Evolutionary conservation across 1,284 basidiomycete genomes (phyloP).

Genomic region (Ceratobasidium papillatum): DNA sequence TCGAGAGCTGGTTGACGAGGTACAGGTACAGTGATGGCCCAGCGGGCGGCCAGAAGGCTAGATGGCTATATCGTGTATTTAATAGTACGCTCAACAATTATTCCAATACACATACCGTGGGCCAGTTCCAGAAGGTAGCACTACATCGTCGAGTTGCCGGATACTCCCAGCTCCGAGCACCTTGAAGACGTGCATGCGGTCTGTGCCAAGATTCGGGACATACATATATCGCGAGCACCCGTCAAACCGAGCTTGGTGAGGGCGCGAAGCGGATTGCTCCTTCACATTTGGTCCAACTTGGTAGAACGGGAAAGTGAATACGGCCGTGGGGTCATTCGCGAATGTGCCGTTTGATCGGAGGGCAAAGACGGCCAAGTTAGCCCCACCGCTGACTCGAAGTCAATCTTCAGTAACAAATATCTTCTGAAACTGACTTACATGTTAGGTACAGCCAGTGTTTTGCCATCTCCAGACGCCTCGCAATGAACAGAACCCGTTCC

Average conservation of each 20-base stretch:
- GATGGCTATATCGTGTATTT: background rate
- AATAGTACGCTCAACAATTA: background rate
- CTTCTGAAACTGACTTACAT: background rate
- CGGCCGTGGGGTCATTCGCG: background rate
- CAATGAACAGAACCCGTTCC: slow-evolving; percentile 38
- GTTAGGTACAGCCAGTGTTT: slow-evolving; percentile 28
- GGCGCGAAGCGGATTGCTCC: slow-evolving; percentile 24
- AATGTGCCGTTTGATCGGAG: slow-evolving; percentile 1
- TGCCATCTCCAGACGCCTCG: slow-evolving; percentile 18
- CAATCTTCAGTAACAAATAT: background rate
- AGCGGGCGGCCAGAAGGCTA: slow-evolving; percentile 20
- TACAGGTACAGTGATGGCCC: slow-evolving; percentile 13
- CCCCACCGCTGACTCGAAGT: background rate
- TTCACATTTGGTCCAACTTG: slow-evolving; percentile 15
- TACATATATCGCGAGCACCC: slow-evolving; percentile 16
- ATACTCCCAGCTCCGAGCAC: background rate
- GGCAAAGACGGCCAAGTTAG: slow-evolving; percentile 17
- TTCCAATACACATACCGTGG: slow-evolving; percentile 5
- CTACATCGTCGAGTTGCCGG: slow-evolving; percentile 17
- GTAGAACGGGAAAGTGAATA: slow-evolving; percentile 24
- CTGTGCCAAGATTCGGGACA: slow-evolving; percentile 26
- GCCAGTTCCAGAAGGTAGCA: slow-evolving; percentile 11
- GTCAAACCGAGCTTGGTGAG: slow-evolving; percentile 27
- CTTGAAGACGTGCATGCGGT: slow-evolving; percentile 24
- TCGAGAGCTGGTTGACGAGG: slow-evolving; percentile 24